Conservation (phyloP, 768 basidiomycete genomes). For the Cyclocybe aegerita region DNA sequence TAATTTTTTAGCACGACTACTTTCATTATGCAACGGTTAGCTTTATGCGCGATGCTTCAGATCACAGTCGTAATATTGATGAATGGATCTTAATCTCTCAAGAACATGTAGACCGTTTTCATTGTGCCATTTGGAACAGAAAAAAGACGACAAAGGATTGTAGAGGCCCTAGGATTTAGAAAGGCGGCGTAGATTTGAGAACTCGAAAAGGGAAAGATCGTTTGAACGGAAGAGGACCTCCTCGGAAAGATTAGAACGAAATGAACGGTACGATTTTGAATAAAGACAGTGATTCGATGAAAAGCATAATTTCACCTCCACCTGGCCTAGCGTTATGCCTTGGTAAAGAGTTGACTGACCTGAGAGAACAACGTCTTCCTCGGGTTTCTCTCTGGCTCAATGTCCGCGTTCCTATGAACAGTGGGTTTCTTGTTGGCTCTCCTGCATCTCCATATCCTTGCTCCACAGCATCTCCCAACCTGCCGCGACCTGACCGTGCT, state of each 20-base stretch:
- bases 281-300: not conserved
- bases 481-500: not conserved
- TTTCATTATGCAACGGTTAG: too few species aligned
- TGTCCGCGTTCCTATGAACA: not conserved
- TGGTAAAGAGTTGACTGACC: conserved; percentile 4
- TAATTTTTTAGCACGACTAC: not conserved
- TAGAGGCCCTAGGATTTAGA: too few species aligned
- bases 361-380: conserved; percentile 7
- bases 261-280: not conserved
- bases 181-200: too few species aligned
- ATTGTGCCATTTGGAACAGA: too few species aligned
- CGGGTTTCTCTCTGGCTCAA: not conserved
- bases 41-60: too few species aligned
- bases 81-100: too few species aligned
- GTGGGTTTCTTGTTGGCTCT: not conserved
- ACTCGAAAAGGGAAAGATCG: too few species aligned
- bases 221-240: too few species aligned
- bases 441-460: too few species aligned
- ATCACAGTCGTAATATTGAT: too few species aligned
- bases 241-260: not conserved
- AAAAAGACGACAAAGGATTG: too few species aligned
- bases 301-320: not conserved
- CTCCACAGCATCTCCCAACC: not conserved
- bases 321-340: not conserved
- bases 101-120: too few species aligned